Evolutionary conservation across 257 asterid genomes (phyloP).

Genomic region (Rubia yunnanensis): DNA sequence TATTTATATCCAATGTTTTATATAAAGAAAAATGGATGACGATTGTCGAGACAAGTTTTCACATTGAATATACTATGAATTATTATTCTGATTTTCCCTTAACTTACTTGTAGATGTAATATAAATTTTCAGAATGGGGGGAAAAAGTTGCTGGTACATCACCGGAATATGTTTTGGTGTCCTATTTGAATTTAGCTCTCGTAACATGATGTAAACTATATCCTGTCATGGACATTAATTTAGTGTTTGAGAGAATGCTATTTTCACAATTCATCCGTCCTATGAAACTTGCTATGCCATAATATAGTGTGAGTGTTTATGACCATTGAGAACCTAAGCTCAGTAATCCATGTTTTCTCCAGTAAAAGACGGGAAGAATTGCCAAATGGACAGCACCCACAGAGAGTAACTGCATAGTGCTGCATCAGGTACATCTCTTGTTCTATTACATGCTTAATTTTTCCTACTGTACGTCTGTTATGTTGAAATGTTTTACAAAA

Average conservation of each 20-base stretch:
- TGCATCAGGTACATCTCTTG: constrained; percentile 15
- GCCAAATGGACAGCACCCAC: constrained; percentile 15
- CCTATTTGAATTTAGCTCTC: neutral
- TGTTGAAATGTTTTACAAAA: neutral
- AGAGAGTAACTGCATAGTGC: constrained; percentile 35
- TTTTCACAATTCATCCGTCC: neutral
- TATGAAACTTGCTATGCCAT: neutral
- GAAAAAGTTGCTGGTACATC: neutral
- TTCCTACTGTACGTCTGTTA: neutral
- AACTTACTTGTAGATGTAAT: neutral
- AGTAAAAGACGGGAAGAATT: constrained; percentile 36
- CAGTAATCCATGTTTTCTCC: constrained; percentile 15
- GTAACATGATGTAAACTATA: neutral
- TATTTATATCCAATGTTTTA: neutral
- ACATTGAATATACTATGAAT: neutral
- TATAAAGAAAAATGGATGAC: too few species aligned
- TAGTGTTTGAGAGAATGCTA: neutral
- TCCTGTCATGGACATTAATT: neutral
- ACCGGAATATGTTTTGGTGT: neutral
- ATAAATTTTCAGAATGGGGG: neutral
- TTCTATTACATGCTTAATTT: neutral
- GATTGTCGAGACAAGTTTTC: neutral
- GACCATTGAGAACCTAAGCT: neutral
- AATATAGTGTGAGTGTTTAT: neutral
- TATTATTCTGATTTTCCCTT: neutral